Conservation (phyloP, 768 basidiomycete species). For the Candolleomyces efflorescens region DNA sequence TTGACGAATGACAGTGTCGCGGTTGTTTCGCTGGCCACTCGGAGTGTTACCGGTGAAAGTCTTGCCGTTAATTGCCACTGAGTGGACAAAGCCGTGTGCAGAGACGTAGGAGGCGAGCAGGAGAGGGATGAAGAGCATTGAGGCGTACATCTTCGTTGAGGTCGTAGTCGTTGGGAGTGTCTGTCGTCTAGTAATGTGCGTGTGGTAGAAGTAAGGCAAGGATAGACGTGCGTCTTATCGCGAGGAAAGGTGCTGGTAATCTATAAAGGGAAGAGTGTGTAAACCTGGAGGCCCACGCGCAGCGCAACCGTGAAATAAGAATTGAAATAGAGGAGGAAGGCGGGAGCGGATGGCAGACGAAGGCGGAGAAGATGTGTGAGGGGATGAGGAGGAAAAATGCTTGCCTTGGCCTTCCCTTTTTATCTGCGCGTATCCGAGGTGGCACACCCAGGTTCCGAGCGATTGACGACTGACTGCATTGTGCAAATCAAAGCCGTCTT, state of each 20-base stretch:
- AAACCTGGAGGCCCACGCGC: conserved; percentile 4
- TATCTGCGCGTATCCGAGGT: background rate
- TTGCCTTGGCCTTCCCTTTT: background rate
- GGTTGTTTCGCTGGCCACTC: conserved; percentile 5
- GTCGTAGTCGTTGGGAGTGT: background rate
- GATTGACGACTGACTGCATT: background rate
- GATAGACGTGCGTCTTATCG: background rate
- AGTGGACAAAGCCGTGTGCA: conserved; percentile 41
- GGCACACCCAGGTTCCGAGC: background rate
- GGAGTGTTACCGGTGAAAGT: conserved; percentile 33
- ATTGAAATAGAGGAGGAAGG: background rate
- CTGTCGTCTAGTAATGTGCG: background rate
- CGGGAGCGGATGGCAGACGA: background rate
- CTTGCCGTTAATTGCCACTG: conserved; percentile 36
- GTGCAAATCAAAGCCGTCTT: background rate
- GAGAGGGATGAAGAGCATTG: conserved; percentile 24
- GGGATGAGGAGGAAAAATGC: background rate
- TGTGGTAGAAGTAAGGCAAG: background rate
- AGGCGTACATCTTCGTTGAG: conserved; percentile 22
- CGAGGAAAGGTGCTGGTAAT: background rate
- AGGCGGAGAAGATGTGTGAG: background rate
- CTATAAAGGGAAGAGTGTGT: background rate
- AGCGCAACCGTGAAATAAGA: background rate
- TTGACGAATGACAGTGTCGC: conserved; percentile 37
- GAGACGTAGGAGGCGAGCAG: conserved; percentile 32